Percentiles rank a stretch among this genome's conserved stretches.
Conservation (phyloP, 23 red algal species). For the Gracilariopsis chorda region DNA sequence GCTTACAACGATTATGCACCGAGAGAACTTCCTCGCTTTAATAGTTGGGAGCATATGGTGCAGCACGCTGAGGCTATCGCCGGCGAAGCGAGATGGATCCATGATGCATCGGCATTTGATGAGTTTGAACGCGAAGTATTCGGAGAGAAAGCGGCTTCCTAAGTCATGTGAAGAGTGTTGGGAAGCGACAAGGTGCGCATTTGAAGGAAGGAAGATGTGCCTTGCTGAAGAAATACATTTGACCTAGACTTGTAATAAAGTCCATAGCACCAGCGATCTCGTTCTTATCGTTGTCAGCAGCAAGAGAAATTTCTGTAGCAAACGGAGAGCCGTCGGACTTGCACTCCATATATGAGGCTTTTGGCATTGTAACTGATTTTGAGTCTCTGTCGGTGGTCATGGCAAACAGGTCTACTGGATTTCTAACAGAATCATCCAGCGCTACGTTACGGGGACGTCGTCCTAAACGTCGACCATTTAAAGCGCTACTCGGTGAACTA, state of each 20-base stretch:
- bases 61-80: neutral
- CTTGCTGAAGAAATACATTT: no score
- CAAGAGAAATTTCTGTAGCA: neutral
- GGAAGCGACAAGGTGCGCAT: no score
- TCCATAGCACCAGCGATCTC: conserved; percentile 52
- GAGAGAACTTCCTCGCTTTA: neutral
- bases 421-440: conserved; percentile 35
- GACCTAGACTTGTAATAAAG: conserved; percentile 50
- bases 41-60: neutral
- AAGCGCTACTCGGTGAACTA: conserved; percentile 8
- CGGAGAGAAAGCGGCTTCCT: no score
- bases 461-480: conserved; percentile 13
- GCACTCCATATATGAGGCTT: neutral
- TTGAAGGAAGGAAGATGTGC: no score
- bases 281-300: conserved; percentile 5
- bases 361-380: neutral
- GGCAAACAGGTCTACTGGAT: conserved; percentile 57
- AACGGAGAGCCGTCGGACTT: conserved; percentile 21
- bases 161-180: no score
- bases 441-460: neutral
- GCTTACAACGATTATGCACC: conserved; percentile 25
- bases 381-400: conserved; percentile 8
- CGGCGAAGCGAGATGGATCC: neutral
- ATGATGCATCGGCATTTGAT: neutral
- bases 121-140: neutral